A percentile compares a stretch with the other conserved stretches of the same genome.
These are phyloP conservation scores for Jaltomata sinuosa DNA, from an alignment of 257 asterid species.

Conservation along the genomic window DNA sequence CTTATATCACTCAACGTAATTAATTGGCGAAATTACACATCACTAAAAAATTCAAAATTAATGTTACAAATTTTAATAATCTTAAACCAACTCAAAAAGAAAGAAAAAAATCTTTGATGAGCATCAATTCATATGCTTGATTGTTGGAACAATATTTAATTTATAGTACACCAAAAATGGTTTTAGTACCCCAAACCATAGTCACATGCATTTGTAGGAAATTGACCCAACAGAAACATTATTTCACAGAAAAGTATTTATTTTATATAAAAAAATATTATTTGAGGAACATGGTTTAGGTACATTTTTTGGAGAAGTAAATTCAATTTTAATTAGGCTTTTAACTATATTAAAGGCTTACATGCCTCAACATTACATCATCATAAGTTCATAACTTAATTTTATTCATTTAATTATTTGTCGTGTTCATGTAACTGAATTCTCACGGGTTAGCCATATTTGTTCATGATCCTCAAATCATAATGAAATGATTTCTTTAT, in stretches of 20 bases:
- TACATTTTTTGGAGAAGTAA: not conserved
- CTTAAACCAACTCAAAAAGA: not conserved
- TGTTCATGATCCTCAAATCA: not conserved
- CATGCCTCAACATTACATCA: not conserved
- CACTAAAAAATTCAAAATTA: not conserved
- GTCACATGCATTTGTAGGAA: conserved; percentile 1
- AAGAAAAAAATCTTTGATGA: not conserved
- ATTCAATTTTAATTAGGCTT: not conserved
- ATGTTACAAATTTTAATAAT: not conserved
- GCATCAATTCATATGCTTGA: not conserved
- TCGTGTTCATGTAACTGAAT: not conserved
- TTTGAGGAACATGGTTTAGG: not conserved
- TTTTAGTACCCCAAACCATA: not conserved
- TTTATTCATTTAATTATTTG: not conserved
- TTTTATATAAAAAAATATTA: not conserved
- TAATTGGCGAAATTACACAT: not conserved
- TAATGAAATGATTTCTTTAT: not conserved
- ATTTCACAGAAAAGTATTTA: not conserved
- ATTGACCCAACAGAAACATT: not conserved
- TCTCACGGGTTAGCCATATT: not conserved
- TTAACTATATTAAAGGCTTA: not conserved
- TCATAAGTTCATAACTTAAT: not conserved
- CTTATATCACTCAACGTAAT: not conserved
- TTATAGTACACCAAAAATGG: not conserved
- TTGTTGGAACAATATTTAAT: not conserved